Evolutionary conservation across 768 basidiomycete species (phyloP), one percentile per base, ranked within the genome.

Genomic region (Pholiota conissans): DNA sequence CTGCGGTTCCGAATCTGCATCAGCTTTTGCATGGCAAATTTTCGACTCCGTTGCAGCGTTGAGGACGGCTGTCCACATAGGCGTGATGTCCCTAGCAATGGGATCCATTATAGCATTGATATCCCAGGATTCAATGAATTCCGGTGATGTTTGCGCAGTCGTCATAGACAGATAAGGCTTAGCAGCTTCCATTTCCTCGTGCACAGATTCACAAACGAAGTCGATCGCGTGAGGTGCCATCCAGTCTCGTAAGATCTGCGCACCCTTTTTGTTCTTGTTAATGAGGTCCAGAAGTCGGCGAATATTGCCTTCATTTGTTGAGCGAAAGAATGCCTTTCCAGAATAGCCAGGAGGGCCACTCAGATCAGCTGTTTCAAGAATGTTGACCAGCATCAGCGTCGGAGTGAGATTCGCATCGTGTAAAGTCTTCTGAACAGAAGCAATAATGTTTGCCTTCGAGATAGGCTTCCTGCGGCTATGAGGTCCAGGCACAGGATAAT

Each of bases 121-220:
- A 39, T 69, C 65, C 63, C 63, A 69, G 0, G 46, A 45, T 3
- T 52, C 47, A 35, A 69, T 57, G 29, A 67, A 69, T 14, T 66
- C 60, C 0, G 64, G 58, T 0, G 64, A 65, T 4, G 60, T 59
- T 2, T 69, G 52, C 2, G 27, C 58, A 2, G 61, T 59, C 2
- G 18, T 51, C 65, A 69, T 67, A 0, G 28, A 27, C 9, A 67
- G 62, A n/a, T 42, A 13, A 1, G 64, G 65, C 50, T 69, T 69
- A 5, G 64, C 66, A 0, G 24, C 37, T n/a, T 67, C 66, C 65
- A 67, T 69, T 39, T 69, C 66, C 1, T 14, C 11, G n/a, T 56
- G 48, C 27, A 67, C 49, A 2, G 26, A 51, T 8, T 63, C 52
- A 35, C 64, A 65, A 11, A 67, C 54, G 5, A 64, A 50, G 1